Evolutionary conservation across 106 monocot species (phyloP), one percentile per base, ranked within the genome.

Genomic region (Apostasia ramifera): DNA sequence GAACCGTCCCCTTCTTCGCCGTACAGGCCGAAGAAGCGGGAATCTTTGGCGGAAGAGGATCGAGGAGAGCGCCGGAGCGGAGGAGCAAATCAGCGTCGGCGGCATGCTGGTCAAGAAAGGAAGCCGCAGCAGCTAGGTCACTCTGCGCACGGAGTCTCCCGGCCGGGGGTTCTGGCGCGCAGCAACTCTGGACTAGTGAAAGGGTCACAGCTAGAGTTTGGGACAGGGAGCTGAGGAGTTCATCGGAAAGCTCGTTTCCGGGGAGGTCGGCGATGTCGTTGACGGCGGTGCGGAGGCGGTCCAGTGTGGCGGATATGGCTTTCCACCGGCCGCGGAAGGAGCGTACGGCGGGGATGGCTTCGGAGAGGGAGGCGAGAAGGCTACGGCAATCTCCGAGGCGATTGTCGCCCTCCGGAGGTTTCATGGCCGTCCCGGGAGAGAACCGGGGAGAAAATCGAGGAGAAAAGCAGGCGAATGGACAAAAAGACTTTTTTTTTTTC

Each of bases 81-180:
- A 81, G 55, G 39, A 88, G 82, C 57, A 88, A 52, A 3, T 80
- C 73, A 6, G 77, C 71, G 47, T 93, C 92, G 14, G 76, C 50
- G 73, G 84, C 74, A 75, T 76, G 75, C 13, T 61, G 78, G 66
- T 73, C 64, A 40, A 89, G 82, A 15, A 74, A 47, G 7, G 81
- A 70, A 26, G 80, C 61, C 50, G 76, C 74, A 26, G 80, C 49
- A 66, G 77, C 59, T 71, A 92, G 54, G 62, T 92, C 88, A 71
- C 85, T 85, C 66, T 85, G 84, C 2, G 88, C 83, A 40, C 75
- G 85, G 58, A 92, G 92, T 71, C 81, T 80, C 1, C 87, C 91
- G 49, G 78, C 77, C n/a, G 80, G 73, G 39, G 88, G 82, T 37
- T 80, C 66, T 0, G 73, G 72, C 40, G 60, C 14, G 57, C 61